Evolutionary conservation across 768 basidiomycete genomes (phyloP), one percentile per base, ranked within the genome.

Genomic region (Kwoniella sp.): DNA sequence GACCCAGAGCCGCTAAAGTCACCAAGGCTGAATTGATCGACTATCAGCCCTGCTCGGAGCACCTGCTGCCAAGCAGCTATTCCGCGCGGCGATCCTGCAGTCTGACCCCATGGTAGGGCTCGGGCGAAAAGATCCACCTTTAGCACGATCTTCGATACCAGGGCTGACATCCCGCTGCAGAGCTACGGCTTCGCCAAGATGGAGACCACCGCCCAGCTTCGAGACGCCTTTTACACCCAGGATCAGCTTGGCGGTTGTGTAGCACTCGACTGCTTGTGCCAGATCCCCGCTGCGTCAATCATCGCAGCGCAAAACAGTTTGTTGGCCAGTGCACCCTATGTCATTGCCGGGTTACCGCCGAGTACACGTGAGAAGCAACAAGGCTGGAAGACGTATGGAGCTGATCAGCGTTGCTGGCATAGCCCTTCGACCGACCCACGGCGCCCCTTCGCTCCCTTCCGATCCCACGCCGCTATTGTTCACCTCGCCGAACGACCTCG

Each of bases 41-140:
- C 37, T n/a, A 10, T 25, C 36, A 75, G 82, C 87, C 0, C 76
- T 92, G 41, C 79, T 91, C 33, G 86, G 84, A 11, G 77, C 78
- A 2, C 86, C 89, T 2, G 81, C 83, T 2, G 88, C 84, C 0
- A 78, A 81, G 19, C 77, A 80, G 0, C 77, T 89, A 43, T 92
- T 92, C 78, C 77, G 80, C 51, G 84, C 81, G 45, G 87, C 84
- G 0, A 88, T 89, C 51, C 67, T 91, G 17, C 88, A 92, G 47
- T 89, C 88, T 0, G 90, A 91, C 65, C 86, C 89, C 2, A 87
- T 91, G 82, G 87, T 85, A 62, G 51, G 79, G n/a, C n/a, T n/a
- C n/a, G n/a, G n/a, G n/a, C n/a, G n/a, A n/a, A n/a, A n/a, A n/a
- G 64, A 19, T 3, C 2, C n/a, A n/a, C n/a, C n/a, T n/a, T n/a